These are phyloP conservation scores for Naganishia randhawae DNA, from an alignment of 768 basidiomycete species.

Conservation along the genomic window DNA sequence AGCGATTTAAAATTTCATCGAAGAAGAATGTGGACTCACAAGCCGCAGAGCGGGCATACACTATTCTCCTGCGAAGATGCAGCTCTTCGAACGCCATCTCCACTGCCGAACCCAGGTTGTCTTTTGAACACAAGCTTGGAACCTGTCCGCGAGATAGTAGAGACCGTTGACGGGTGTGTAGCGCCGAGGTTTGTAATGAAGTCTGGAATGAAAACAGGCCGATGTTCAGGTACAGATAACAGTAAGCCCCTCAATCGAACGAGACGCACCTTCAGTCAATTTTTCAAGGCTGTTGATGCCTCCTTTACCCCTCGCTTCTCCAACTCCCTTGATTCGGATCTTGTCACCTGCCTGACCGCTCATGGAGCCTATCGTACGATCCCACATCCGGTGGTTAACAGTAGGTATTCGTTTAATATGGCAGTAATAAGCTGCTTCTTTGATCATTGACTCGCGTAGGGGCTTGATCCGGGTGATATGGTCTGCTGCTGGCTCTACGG, in stretches of 20 bases:
- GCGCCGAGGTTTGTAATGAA: constrained; percentile 45
- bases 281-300: constrained; percentile 40
- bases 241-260: not conserved
- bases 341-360: not conserved
- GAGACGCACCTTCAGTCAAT: constrained; percentile 42
- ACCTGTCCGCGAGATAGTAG: constrained; percentile 48
- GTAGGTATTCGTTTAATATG: constrained; percentile 36
- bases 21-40: constrained; percentile 34
- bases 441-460: constrained; percentile 44
- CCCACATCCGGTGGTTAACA: constrained; percentile 42
- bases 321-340: constrained; percentile 15
- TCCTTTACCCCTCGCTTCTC: constrained; percentile 42
- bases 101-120: not conserved
- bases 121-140: constrained; percentile 47
- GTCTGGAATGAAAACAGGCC: constrained; percentile 30
- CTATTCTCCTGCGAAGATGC: not conserved
- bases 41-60: constrained; percentile 27
- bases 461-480: constrained; percentile 39
- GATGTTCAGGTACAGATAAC: not conserved
- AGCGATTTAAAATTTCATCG: not conserved
- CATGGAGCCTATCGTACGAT: constrained; percentile 20
- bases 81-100: not conserved
- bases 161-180: constrained; percentile 49
- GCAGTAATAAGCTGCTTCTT: constrained; percentile 45
- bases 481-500: not conserved